phyloP scores from a whole-genome alignment of 2,329 filamentous ascomycete species.

The Talaromyces funiculosus region DNA sequence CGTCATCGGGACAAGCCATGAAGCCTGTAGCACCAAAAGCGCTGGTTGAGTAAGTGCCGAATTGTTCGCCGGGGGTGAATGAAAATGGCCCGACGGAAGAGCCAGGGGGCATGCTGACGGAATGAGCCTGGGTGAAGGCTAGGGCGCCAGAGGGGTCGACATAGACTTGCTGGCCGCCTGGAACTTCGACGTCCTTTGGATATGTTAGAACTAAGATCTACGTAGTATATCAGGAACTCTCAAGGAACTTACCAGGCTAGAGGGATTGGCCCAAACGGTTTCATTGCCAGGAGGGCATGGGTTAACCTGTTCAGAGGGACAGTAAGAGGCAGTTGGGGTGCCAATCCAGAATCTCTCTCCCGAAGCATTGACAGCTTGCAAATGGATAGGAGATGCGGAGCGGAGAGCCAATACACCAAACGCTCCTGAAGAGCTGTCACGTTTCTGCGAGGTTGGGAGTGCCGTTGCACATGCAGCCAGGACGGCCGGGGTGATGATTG shows the following conservation, averaged over 20 bases:
- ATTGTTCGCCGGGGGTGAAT: constrained; percentile 25
- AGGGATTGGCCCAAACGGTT: constrained; percentile 41
- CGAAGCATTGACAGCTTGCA: constrained; percentile 43
- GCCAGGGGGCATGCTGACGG: constrained; percentile 46
- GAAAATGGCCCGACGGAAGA: constrained; percentile 48
- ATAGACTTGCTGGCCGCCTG: constrained; percentile 60
- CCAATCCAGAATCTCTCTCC: constrained; percentile 48
- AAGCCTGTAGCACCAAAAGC: constrained; percentile 35
- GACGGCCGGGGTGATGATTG: constrained; percentile 18
- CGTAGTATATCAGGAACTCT: no score
- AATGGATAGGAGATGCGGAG: constrained; percentile 48
- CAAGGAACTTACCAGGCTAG: neutral
- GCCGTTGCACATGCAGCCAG: constrained; percentile 21
- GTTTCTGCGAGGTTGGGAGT: constrained; percentile 16
- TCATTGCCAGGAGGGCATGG: constrained; percentile 45
- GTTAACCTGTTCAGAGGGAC: constrained; percentile 37
- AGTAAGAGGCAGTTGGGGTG: constrained; percentile 44
- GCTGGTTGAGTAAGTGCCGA: constrained; percentile 27
- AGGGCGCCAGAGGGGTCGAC: constrained; percentile 51
- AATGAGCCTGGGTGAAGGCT: constrained; percentile 54
- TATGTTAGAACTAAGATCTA: constrained; percentile 4
- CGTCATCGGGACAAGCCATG: constrained; percentile 38
- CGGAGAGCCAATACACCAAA: constrained; percentile 43
- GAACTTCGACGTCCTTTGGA: constrained; percentile 47
- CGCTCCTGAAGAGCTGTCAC: constrained; percentile 16